Base-by-base conservation (phyloP, 805 yeast genomes). In the Candida oleophila region DNA sequence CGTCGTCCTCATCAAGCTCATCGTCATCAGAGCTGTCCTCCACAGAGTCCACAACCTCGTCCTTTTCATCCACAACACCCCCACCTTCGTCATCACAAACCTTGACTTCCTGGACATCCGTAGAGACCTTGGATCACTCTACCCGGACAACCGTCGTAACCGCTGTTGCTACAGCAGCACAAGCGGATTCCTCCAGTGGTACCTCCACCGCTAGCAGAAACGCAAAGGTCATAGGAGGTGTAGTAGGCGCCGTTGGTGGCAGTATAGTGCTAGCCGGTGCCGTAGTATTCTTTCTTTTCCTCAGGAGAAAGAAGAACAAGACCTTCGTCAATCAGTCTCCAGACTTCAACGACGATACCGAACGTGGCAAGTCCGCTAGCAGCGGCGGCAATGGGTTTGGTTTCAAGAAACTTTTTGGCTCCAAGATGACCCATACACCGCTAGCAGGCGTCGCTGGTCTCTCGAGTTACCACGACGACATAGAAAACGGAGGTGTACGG, bases 181-280 rank as follows among this genome's bases (percentile, higher is more conserved):
- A 37, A 22, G 47, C 47, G 2, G 45, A 49, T 5, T 38, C 44
- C 16, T 38, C 57, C 21, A 41, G 53, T 2, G 51, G 61, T 4
- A 47, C 53, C 30, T 55, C 53, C 19, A 69, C 66, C 49, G 60
- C 71, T 34, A 11, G 30, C 11, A 41, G 14, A 20, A 30, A 30
- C 18, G 43, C 38, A 5, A 69, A 65, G 49, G 56, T 72, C 37
- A 69, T 72, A 19, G 77, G 77, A 2, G 76, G 77, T 1, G 55
- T 72, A 14, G 76, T 72, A n/a, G 77, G 77, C 0, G 69, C 74
- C 1, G 65, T 72, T 20, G 77, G 76, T n/a, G 77, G 77, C 11
- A 62, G 73, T 16, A 63, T 72, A 22, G 59, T 70, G n/a, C 64
- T 72, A 38, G 74, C 73, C 0, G 57, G 61, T 2, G 49, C 69